Conservation (phyloP, 768 basidiomycete genomes). For the Amanita rubescens region DNA sequence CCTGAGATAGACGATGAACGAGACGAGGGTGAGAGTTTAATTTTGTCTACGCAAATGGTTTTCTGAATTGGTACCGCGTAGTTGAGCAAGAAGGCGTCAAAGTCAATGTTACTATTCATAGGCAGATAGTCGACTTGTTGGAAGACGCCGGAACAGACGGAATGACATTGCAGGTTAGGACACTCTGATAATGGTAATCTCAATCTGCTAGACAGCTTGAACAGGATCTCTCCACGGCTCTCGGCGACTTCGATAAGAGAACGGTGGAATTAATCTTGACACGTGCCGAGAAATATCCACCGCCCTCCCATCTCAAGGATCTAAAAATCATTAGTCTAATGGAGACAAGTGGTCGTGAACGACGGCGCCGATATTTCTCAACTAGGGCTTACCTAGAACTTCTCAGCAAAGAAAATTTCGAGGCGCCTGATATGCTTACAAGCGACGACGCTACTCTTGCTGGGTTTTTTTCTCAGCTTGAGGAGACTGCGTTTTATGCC, state of each 20-base stretch:
- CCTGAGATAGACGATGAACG: conserved; percentile 30
- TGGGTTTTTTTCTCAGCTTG: conserved; percentile 46
- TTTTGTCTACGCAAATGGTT: not conserved
- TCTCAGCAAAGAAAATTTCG: conserved; percentile 58
- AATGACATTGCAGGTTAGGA: conserved; percentile 61
- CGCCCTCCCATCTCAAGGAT: conserved; percentile 68
- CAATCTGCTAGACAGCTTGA: not conserved
- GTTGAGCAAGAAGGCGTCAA: conserved; percentile 37
- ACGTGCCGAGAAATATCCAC: conserved; percentile 53
- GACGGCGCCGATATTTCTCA: conserved; percentile 81
- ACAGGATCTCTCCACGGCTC: conserved; percentile 55
- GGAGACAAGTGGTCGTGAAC: conserved; percentile 82
- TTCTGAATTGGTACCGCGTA: not conserved
- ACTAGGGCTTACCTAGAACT: conserved; percentile 58
- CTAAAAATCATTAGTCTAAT: conserved; percentile 62
- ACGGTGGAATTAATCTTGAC: conserved; percentile 77
- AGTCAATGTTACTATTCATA: conserved; percentile 63
- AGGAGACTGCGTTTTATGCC: conserved; percentile 49
- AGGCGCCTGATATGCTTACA: conserved; percentile 34
- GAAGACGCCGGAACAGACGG: conserved; percentile 61
- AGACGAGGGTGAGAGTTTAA: conserved; percentile 19
- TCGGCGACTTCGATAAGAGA: conserved; percentile 71
- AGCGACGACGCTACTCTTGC: conserved; percentile 41
- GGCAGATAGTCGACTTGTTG: conserved; percentile 70
- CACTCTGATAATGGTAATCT: not conserved